phyloP scores from a whole-genome alignment of 208 protist species.

The Trypanosoma scelopori region DNA sequence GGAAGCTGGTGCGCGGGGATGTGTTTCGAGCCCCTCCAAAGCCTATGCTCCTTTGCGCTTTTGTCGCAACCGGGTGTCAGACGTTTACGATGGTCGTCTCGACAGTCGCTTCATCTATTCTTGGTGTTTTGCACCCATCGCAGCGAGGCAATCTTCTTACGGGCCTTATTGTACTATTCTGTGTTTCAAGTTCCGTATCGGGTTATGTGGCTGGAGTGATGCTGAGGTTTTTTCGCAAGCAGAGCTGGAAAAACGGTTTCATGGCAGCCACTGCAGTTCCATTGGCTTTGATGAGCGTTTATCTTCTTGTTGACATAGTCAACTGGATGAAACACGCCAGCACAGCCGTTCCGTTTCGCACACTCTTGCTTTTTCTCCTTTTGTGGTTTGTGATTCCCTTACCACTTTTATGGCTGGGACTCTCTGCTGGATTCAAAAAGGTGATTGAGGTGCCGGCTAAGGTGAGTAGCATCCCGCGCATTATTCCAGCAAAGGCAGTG shows the following conservation, averaged over 20 bases:
- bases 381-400: constrained; percentile 92
- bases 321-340: constrained; percentile 57
- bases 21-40: constrained; percentile 93
- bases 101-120: constrained; percentile 70
- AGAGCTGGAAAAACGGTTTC: constrained; percentile 85
- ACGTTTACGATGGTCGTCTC: constrained; percentile 68
- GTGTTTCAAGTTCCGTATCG: constrained; percentile 61
- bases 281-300: constrained; percentile 30
- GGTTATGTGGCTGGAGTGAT: constrained; percentile 89
- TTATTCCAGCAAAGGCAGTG: constrained; percentile 79
- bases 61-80: constrained; percentile 92
- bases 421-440: constrained; percentile 87
- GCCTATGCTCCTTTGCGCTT: constrained; percentile 70
- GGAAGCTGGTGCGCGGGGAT: constrained; percentile 97
- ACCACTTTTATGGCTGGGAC: constrained; percentile 91
- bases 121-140: constrained; percentile 89
- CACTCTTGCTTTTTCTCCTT: constrained; percentile 43
- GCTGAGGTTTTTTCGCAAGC: constrained; percentile 83
- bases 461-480: constrained; percentile 94
- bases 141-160: constrained; percentile 91
- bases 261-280: constrained; percentile 55
- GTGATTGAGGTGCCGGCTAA: constrained; percentile 63
- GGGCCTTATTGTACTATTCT: constrained; percentile 64
- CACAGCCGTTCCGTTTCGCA: constrained; percentile 64
- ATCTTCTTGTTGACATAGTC: constrained; percentile 68